phyloP scores from a whole-genome alignment of 148 eudicot species.

The Rhododendron vialii region DNA sequence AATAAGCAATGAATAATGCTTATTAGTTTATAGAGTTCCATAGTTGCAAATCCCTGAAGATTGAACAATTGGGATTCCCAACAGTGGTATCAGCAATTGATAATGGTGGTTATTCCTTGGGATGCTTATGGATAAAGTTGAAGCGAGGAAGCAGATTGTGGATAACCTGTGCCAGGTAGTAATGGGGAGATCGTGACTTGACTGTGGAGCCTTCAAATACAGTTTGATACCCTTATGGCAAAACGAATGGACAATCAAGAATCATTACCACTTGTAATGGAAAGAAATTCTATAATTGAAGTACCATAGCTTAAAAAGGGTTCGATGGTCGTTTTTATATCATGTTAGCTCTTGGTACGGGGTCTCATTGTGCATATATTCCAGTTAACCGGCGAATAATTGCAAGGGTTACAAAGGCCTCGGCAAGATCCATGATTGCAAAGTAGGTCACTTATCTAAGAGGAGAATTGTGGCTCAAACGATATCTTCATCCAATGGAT shows the following conservation, averaged over 20 bases:
- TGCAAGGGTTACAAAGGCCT: neutral
- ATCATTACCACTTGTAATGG: neutral
- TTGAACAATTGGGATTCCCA: too few species aligned
- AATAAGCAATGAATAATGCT: too few species aligned
- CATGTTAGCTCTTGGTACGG: too few species aligned
- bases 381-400: neutral
- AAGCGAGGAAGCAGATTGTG: neutral
- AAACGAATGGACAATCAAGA: neutral
- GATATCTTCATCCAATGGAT: too few species aligned
- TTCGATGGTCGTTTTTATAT: neutral
- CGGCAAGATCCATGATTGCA: neutral
- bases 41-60: too few species aligned
- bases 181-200: neutral
- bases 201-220: neutral
- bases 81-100: too few species aligned
- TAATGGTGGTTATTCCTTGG: neutral
- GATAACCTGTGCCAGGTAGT: neutral
- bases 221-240: neutral
- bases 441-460: neutral
- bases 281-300: neutral
- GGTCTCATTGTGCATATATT: neutral
- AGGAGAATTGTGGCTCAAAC: too few species aligned
- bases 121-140: neutral
- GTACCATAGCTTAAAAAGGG: neutral
- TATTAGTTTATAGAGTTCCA: too few species aligned